Evolutionary conservation across 257 asterid species (phyloP), one percentile per base, ranked within the genome.

Genomic region (Ophiorrhiza pumila): DNA sequence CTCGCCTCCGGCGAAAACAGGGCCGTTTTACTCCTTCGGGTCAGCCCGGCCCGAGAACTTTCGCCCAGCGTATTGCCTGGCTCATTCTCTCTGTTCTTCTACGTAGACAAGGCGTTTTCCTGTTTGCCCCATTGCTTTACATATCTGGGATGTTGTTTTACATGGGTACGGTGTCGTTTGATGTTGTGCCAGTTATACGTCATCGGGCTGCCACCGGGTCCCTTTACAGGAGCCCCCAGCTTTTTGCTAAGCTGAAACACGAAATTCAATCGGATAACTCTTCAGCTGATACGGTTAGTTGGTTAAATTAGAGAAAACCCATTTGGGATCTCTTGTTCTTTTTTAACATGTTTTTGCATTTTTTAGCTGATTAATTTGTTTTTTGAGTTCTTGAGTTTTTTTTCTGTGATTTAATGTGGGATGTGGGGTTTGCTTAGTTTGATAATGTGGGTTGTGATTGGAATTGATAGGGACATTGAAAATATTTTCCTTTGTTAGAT

Each of bases 141-240:
- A 90, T 95, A 45, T 83, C 96, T 22, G 93, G 90, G 18, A 92
- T 95, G 95, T 66, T 95, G 78, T 92, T 90, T 64, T 95, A 92
- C 74, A 90, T 95, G 98, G 99, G 98, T 3, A 92, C 98, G 69
- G 91, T 95, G 71, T 87, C 97, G 77, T 90, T 95, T 72, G 98
- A 95, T 81, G 92, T 80, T 18, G 96, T 83, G 17, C 90, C 91
- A 7, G 83, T 78, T 2, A 83, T 84, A 29, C 80, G 71, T 41
- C 95, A 80, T 62, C 81, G 87, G 72, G 74, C 81, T n/a, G 78
- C 96, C 15, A 88, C 95, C 2, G 99, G 99, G 10, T 91, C 99
- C 27, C 79, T 95, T 45, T 95, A 95, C 67, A 82, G 95, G 71
- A 92, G 98, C 87, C 98, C 98, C 0, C 96, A 92, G 79, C 74